Base-by-base conservation (phyloP, 2,329 filamentous ascomycete genomes). In the Sporothrix inflata region DNA sequence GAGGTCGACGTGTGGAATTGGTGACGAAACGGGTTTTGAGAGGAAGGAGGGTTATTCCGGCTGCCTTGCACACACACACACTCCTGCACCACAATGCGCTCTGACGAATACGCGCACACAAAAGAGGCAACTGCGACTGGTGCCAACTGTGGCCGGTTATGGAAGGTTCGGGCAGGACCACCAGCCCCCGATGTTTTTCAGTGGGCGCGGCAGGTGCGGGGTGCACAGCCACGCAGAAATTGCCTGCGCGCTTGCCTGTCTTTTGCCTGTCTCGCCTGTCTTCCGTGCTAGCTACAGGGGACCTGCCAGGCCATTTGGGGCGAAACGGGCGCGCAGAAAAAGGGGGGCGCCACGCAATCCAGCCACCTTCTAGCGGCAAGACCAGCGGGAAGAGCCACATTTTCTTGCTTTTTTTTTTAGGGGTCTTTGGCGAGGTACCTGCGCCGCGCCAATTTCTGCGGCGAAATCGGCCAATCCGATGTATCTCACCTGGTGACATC, bases 21-120 rank as follows among this genome's bases (percentile, higher is more conserved):
- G 30, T 53, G 67, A 57, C 38, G 67, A 69, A 69, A 40, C 34
- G 49, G 49, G 16, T 34, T n/a, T 34, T 38, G 45, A 8, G 49
- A 60, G 67, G 67, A 57, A 57, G 67, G 67, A 53, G 53, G 57
- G 71, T 72, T 72, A 63, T 69, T 72, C 71, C 65, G 71, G 71
- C 65, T 72, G 71, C 65, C 71, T 69, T 67, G 63, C 45, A 49
- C 65, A 67, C 42, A 34, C 65, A 19, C 27, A 21, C 42, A 8
- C 16, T 47, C 40, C 42, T 67, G 42, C 42, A 67, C 42, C 19
- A 53, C 45, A 53, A 68, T 68, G 65, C 45, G 60, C 60, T 65
- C 60, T 45, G 45, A 55, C 63, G 61, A 66, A 66, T 47, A 66
- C 63, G 24, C 51, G 66, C 66, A 42, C 45, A 38, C 66, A 55